A percentile compares a stretch with the other conserved stretches of the same genome.
These are phyloP conservation scores for Boletus pseudopeckii DNA, from an alignment of 768 basidiomycete genomes.

Conservation along the genomic window DNA sequence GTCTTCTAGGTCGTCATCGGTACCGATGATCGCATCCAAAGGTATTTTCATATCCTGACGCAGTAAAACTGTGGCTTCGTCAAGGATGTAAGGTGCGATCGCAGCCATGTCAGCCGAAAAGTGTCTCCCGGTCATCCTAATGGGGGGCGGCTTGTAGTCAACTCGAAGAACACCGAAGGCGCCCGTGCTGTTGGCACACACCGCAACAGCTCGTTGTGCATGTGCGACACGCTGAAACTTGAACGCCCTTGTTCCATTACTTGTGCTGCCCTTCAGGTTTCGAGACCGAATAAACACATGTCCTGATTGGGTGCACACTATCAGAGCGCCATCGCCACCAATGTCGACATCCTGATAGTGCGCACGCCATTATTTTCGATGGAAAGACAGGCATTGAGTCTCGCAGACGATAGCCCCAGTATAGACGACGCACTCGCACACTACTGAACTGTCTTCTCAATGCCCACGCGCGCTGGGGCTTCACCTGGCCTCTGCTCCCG, in stretches of 20 bases:
- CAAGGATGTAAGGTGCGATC: conserved; percentile 56
- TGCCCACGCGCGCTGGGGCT: conserved; percentile 91
- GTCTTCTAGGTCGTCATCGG: conserved; percentile 41
- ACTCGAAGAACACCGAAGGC: conserved; percentile 82
- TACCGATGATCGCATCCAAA: conserved; percentile 1
- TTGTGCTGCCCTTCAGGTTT: conserved; percentile 29
- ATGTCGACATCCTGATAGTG: conserved; percentile 74
- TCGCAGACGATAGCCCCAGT: background rate
- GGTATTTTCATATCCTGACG: background rate
- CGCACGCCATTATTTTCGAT: background rate
- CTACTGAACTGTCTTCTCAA: conserved; percentile 82
- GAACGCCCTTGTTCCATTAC: conserved; percentile 44
- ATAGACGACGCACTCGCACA: conserved; percentile 52
- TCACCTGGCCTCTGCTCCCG: conserved; percentile 37
- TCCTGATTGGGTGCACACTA: conserved; percentile 92
- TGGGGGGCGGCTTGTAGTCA: conserved; percentile 58
- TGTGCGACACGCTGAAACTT: conserved; percentile 80
- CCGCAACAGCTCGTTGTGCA: conserved; percentile 80
- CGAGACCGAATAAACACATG: conserved; percentile 87
- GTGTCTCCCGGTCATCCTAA: conserved; percentile 52
- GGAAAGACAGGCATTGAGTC: background rate
- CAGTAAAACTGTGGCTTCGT: background rate
- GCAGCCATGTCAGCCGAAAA: conserved; percentile 64
- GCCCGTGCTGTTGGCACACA: conserved; percentile 83
- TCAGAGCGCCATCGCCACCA: conserved; percentile 81